These are phyloP conservation scores for Candida railenensis DNA, from an alignment of 805 yeast genomes.

Conservation along the genomic window DNA sequence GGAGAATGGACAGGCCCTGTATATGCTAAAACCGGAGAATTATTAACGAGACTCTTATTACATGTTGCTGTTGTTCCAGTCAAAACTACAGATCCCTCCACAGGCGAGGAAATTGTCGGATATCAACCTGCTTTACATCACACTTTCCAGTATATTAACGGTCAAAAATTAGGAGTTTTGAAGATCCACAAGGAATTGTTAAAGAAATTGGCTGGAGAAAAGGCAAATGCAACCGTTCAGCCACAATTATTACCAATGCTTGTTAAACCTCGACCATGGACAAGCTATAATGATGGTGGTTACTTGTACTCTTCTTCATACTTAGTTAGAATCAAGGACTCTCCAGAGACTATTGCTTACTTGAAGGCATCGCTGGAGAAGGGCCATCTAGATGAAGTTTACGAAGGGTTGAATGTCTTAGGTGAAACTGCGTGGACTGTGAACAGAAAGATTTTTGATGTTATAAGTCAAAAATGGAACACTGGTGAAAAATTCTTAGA, in stretches of 20 bases:
- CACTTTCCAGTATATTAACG: constrained; percentile 76
- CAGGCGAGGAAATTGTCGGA: constrained; percentile 65
- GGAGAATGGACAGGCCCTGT: constrained; percentile 25
- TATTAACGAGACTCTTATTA: constrained; percentile 68
- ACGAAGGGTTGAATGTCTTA: constrained; percentile 78
- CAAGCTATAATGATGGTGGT: constrained; percentile 79
- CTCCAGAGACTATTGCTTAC: constrained; percentile 89
- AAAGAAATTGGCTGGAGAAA: constrained; percentile 64
- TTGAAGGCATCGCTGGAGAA: constrained; percentile 78
- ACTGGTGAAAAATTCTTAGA: constrained; percentile 71
- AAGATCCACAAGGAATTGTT: constrained; percentile 71
- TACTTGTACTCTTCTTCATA: constrained; percentile 63
- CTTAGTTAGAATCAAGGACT: constrained; percentile 74
- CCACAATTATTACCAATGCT: constrained; percentile 95
- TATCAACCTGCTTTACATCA: constrained; percentile 90
- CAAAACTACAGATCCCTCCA: constrained; percentile 75
- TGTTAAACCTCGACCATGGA: constrained; percentile 88
- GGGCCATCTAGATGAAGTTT: constrained; percentile 63
- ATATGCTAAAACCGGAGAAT: constrained; percentile 73
- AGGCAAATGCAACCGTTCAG: constrained; percentile 61
- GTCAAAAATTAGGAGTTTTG: constrained; percentile 79
- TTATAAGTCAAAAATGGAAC: constrained; percentile 83
- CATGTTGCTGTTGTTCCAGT: constrained; percentile 84
- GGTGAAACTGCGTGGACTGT: constrained; percentile 94
- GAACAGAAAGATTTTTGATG: constrained; percentile 65